Base-by-base conservation (phyloP, 148 eudicot species). In the Nyssa sinensis region DNA sequence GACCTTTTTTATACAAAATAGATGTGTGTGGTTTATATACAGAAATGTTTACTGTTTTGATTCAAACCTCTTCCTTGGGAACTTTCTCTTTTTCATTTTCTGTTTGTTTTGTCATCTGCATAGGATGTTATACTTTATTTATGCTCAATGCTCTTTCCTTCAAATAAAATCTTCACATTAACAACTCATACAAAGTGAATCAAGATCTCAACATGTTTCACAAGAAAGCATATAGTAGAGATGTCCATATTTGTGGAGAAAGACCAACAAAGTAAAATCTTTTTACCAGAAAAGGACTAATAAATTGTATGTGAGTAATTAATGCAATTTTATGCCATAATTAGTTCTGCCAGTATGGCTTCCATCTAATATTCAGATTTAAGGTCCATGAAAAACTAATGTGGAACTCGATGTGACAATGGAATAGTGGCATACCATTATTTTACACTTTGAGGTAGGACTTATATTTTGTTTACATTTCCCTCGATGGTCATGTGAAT, bases 211-310 rank as follows among this genome's bases (percentile, higher is more conserved):
- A 33, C 63, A 31, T 58, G 13, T 71, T 31, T 33, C 49, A 23
- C 44, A 51, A 49, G 47, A 58, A 4, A 14, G 58, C 30, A 33
- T 19, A 14, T 61, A 34, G 21, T 17, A 34, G 21, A 29, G 5
- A 55, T 28, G 17, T 55, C 30, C 47, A 55, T 70, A 10, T 70
- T 53, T 25, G 44, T 57, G 63, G 73, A 44, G 51, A 21, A 70
- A 29, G 12, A 30, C 10, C n/a, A 12, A 31, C n/a, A 65, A 24
- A 35, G 0, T 9, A 37, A 37, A 65, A 65, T 11, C 47, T 33
- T 33, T 33, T 37, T 24, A 31, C 5, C 62, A n/a, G 12, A 9
- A 53, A n/a, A 49, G 72, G 61, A 25, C 11, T 17, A 49, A 13
- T 39, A 8, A 69, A 49, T 44, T 2, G 12, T 44, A 1, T 44